Evolutionary conservation across 345 rosid genomes (phyloP), one percentile per base, ranked within the genome.

Genomic region (Angophora floribunda): DNA sequence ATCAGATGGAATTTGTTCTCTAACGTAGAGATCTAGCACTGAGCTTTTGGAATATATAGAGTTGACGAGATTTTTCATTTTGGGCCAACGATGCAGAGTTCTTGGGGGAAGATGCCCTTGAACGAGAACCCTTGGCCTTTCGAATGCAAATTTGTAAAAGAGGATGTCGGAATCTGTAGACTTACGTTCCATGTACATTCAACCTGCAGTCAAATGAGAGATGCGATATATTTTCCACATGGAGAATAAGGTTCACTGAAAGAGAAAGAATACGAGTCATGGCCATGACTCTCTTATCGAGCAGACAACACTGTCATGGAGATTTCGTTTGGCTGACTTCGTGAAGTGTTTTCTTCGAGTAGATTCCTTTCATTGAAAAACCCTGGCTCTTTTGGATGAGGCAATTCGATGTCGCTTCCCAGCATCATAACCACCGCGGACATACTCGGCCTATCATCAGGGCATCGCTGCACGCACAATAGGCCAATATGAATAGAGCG

Each of bases 401-500:
- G 91, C 91, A 92, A 85, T 84, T 91, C 75, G 45, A 87, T 90
- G 67, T 92, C 91, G 70, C 93, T 91, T 85, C 89, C 90, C 87
- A 94, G 88, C 94, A 93, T 93, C 52, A 91, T 50, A 47, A 92
- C 90, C 36, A 90, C 95, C 5, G 90, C 75, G 32, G 94, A 86
- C 95, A 94, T 94, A 82, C 67, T 90, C 36, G 96, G 96, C 52
- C 96, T 93, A 10, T 92, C 92, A 49, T 92, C 91, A 7, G 93
- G 92, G 19, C 88, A 55, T 47, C 91, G 90, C 50, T 94, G 93
- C 41, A 94, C 92, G 44, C 96, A 93, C 59, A 94, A 75, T 8
- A 94, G 93, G 47, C 91, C 94, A 2, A 93, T 89, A 26, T 94
- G 92, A 52, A 92, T 88, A 90, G 92, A 93, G 53, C 94, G 88